A percentile compares a stretch with the other conserved stretches of the same genome.
phyloP scores from a whole-genome alignment of 2,329 filamentous ascomycete genomes.

The Aphanoascus verrucosus region DNA sequence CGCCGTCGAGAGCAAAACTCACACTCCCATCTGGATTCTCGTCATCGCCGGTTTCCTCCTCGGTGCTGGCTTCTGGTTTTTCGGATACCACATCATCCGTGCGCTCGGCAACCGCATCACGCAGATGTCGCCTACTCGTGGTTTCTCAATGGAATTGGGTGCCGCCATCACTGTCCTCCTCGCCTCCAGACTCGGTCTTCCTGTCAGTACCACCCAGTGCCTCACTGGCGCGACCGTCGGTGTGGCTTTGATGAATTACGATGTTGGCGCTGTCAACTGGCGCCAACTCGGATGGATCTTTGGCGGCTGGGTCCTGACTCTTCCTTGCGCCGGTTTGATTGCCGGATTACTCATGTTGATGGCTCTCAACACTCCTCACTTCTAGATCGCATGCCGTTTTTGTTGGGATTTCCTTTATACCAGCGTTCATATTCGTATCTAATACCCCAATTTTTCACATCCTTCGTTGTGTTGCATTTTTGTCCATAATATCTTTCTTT shows the following conservation, averaged over 20 bases:
- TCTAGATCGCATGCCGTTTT: conserved; percentile 12
- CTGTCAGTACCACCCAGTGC: conserved; percentile 32
- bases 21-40: conserved; percentile 34
- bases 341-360: conserved; percentile 33
- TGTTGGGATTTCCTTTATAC: background rate
- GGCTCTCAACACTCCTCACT: conserved; percentile 35
- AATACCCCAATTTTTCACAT: background rate
- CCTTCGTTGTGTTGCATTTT: background rate
- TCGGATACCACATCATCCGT: conserved; percentile 34
- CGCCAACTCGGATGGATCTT: conserved; percentile 35
- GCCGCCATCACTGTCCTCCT: conserved; percentile 32
- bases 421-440: background rate
- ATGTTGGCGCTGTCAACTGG: conserved; percentile 36
- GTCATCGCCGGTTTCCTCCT: conserved; percentile 30
- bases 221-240: conserved; percentile 28
- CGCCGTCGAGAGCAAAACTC: conserved; percentile 22
- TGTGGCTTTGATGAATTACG: conserved; percentile 30
- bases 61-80: conserved; percentile 34
- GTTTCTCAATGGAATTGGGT: conserved; percentile 33
- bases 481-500: background rate
- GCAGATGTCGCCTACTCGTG: conserved; percentile 30
- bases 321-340: conserved; percentile 35
- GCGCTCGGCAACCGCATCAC: conserved; percentile 36
- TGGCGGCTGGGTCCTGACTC: conserved; percentile 36
- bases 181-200: conserved; percentile 26